A percentile compares a stretch with the other conserved stretches of the same genome.
These are phyloP conservation scores for Turnera subulata DNA, from an alignment of 345 rosid species.

Conservation along the genomic window DNA sequence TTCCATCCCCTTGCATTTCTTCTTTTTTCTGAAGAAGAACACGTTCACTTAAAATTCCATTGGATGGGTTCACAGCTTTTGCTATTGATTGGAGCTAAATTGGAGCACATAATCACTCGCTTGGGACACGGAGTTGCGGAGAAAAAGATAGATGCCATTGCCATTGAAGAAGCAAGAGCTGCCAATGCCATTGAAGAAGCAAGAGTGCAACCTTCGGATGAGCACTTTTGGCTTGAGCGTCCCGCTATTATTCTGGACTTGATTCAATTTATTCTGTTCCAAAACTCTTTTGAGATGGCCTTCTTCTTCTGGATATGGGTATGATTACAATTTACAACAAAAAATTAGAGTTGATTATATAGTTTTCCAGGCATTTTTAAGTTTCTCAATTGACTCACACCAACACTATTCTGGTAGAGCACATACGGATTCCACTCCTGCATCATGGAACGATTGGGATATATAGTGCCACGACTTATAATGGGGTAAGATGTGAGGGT, in stretches of 20 bases:
- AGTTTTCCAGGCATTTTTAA: background rate
- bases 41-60: background rate
- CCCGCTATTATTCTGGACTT: conserved; percentile 22
- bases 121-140: conserved; percentile 44
- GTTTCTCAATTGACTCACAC: too few relatives aligned
- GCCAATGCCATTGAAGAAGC: background rate
- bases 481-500: conserved; percentile 49
- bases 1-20: background rate
- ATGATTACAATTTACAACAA: background rate
- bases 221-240: conserved; percentile 30
- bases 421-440: conserved; percentile 81
- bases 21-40: background rate
- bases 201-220: conserved; percentile 60
- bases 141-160: conserved; percentile 21
- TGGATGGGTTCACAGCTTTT: conserved; percentile 44
- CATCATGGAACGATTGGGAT: conserved; percentile 67
- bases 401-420: conserved; percentile 22
- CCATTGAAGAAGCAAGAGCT: conserved; percentile 7
- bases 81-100: conserved; percentile 74
- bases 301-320: conserved; percentile 36
- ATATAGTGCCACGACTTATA: conserved; percentile 62
- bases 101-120: conserved; percentile 59
- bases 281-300: conserved; percentile 29
- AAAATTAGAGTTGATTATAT: background rate
- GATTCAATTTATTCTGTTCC: conserved; percentile 33